phyloP scores from a whole-genome alignment of 1,284 basidiomycete species.

The Cutaneotrichosporon dermatis region DNA sequence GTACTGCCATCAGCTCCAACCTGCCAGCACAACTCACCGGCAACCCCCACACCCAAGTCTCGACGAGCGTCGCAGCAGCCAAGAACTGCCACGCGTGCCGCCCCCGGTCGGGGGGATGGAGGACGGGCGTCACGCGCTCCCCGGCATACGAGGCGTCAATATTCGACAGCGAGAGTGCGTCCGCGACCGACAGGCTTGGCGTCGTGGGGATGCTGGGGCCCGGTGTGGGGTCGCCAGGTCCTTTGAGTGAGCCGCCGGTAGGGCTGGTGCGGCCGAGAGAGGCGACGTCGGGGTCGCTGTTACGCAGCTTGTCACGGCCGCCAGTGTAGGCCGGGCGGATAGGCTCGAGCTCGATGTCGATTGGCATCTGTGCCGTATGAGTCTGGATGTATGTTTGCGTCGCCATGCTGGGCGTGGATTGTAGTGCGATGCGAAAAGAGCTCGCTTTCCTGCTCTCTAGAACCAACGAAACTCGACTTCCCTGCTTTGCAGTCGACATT shows the following conservation, averaged over 20 bases:
- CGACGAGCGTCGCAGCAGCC: slow-evolving; percentile 37
- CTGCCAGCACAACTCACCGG: slow-evolving; percentile 11
- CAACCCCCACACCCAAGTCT: slow-evolving; percentile 44
- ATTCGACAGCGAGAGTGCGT: not conserved
- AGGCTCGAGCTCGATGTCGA: not conserved
- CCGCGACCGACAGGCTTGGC: not conserved
- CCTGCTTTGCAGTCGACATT: too few relatives aligned
- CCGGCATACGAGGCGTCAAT: not conserved
- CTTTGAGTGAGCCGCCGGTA: too few relatives aligned
- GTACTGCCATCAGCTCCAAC: slow-evolving; percentile 13
- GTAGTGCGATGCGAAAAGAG: too few relatives aligned
- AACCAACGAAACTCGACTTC: too few relatives aligned
- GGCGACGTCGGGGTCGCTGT: not conserved
- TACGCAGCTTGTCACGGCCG: not conserved
- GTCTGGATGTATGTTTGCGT: not conserved
- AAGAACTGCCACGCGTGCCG: slow-evolving; percentile 43
- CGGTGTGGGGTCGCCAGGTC: not conserved
- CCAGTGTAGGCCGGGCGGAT: not conserved
- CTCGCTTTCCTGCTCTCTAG: too few relatives aligned
- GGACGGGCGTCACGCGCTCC: slow-evolving; percentile 12
- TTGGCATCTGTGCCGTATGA: not conserved
- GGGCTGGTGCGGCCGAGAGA: too few relatives aligned
- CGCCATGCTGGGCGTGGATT: not conserved
- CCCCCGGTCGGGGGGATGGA: slow-evolving; percentile 43
- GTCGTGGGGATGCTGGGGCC: not conserved